Base-by-base conservation (phyloP, 2,329 filamentous ascomycete genomes). In the Aspergillus eucalypticola region DNA sequence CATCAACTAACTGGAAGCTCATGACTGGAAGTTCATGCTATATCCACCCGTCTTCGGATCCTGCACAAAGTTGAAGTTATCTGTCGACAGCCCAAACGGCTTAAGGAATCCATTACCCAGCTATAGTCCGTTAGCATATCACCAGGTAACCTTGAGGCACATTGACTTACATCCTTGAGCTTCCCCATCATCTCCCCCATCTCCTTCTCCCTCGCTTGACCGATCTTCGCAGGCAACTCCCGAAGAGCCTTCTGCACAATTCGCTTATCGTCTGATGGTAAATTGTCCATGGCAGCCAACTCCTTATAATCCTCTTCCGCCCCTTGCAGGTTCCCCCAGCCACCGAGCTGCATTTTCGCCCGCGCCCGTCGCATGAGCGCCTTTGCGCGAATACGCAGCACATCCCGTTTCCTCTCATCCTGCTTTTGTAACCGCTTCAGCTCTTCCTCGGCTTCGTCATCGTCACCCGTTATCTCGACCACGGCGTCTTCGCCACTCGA, bases 181-280 rank as follows among this genome's bases (percentile, higher is more conserved):
- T 98, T 97, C 17, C 90, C 91, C 92, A 96, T 96, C 92, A 98
- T 97, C 78, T 99, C 94, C 2, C 85, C 88, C 85, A 95, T 91
- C 77, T 99, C 95, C 67, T 84, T 85, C 71, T 96, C 89, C 77
- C 92, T 91, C 1, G 93, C 92, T 17, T 84, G 85, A 65, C 94
- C 90, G 53, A 92, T 84, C 63, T 84, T 83, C 1, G 83, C 79
- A 1, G 91, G 91, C 41, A 98, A 77, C 21, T 81, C 79, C 13
- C 81, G 76, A 60, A 96, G 80, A 67, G 92, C 89, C 27, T 81
- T 77, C 55, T 86, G 81, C 1, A 96, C 89, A 15, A 89, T 84
- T 68, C 83, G 87, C 71, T 79, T 81, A 69, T 97, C 93, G 8
- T 86, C 81, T 0, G 82, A 69, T 0, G 86, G 83, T 2, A 97